Conservation (phyloP, 2,329 filamentous ascomycete species). For the Metarhizium sp. region DNA sequence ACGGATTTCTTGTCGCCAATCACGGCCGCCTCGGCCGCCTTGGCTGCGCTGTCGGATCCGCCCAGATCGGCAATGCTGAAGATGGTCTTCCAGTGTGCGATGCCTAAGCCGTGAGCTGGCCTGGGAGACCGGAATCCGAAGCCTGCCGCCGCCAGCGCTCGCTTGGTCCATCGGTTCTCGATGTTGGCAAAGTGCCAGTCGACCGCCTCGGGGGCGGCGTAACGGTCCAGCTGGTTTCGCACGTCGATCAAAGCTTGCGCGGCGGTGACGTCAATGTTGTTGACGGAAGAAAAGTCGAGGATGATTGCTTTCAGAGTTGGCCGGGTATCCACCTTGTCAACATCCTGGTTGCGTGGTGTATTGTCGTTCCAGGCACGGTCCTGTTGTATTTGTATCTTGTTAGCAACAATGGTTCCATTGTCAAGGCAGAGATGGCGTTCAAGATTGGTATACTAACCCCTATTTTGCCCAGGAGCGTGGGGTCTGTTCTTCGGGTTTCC, state of each 20-base stretch:
- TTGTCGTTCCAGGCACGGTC: slow-evolving; percentile 52
- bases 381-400: slow-evolving; percentile 8
- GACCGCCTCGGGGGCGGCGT: slow-evolving; percentile 34
- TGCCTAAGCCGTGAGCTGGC: slow-evolving; percentile 11
- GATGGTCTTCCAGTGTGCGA: slow-evolving; percentile 56
- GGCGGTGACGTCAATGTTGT: slow-evolving; percentile 46
- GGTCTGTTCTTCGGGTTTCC: slow-evolving; percentile 35
- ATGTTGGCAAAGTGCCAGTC: slow-evolving; percentile 45
- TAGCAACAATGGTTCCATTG: slow-evolving; percentile 1
- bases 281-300: slow-evolving; percentile 46
- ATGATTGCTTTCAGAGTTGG: slow-evolving; percentile 47
- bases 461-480: slow-evolving; percentile 33
- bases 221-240: slow-evolving; percentile 42
- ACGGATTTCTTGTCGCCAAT: slow-evolving; percentile 46
- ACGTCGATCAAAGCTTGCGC: slow-evolving; percentile 45
- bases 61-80: slow-evolving; percentile 88
- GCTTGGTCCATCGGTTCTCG: slow-evolving; percentile 45
- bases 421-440: neutral
- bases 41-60: slow-evolving; percentile 53
- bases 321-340: slow-evolving; percentile 23
- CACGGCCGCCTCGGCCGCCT: slow-evolving; percentile 32
- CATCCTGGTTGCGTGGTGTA: slow-evolving; percentile 25
- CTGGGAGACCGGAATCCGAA: slow-evolving; percentile 35
- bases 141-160: slow-evolving; percentile 43
- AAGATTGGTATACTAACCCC: slow-evolving; percentile 25